Percentiles rank a stretch among this genome's conserved stretches.
phyloP scores from a whole-genome alignment of 139 green algal species.

The Ulvella scutata region DNA sequence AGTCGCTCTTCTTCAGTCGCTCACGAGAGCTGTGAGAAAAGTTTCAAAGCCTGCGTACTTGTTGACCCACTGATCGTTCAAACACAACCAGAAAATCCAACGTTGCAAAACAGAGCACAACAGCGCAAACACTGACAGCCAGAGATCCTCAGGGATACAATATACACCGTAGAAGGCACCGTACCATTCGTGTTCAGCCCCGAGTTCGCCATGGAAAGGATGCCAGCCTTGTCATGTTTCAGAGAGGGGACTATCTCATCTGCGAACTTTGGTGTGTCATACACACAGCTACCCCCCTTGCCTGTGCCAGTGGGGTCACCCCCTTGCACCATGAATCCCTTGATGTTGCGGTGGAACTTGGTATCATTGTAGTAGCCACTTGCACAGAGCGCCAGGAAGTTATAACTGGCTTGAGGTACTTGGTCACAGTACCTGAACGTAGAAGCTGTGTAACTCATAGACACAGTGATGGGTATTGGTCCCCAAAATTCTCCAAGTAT shows the following conservation, averaged over 20 bases:
- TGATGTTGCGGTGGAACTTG: slow-evolving; percentile 91
- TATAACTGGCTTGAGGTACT: slow-evolving; percentile 50
- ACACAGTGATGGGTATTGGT: neutral
- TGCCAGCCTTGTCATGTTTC: slow-evolving; percentile 76
- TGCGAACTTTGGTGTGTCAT: slow-evolving; percentile 72
- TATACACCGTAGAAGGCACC: neutral
- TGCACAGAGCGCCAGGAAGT: slow-evolving; percentile 89
- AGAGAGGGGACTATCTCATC: slow-evolving; percentile 83
- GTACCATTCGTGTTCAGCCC: slow-evolving; percentile 82
- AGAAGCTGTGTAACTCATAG: neutral
- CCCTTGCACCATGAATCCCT: slow-evolving; percentile 84
- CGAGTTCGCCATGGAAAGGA: slow-evolving; percentile 94
- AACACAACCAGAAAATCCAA: too few relatives aligned
- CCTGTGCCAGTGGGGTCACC: slow-evolving; percentile 87
- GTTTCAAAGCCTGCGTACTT: slow-evolving; percentile 1
- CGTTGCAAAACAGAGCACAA: too few relatives aligned
- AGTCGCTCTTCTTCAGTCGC: too few relatives aligned
- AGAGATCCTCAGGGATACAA: too few relatives aligned
- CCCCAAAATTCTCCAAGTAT: neutral
- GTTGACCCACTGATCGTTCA: neutral
- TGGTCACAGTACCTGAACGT: slow-evolving; percentile 7
- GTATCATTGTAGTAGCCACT: slow-evolving; percentile 81
- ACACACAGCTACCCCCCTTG: slow-evolving; percentile 84
- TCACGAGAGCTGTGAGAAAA: too few relatives aligned
- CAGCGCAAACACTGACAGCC: too few relatives aligned